phyloP scores from a whole-genome alignment of 768 basidiomycete species.

The Mycena belliarum region DNA sequence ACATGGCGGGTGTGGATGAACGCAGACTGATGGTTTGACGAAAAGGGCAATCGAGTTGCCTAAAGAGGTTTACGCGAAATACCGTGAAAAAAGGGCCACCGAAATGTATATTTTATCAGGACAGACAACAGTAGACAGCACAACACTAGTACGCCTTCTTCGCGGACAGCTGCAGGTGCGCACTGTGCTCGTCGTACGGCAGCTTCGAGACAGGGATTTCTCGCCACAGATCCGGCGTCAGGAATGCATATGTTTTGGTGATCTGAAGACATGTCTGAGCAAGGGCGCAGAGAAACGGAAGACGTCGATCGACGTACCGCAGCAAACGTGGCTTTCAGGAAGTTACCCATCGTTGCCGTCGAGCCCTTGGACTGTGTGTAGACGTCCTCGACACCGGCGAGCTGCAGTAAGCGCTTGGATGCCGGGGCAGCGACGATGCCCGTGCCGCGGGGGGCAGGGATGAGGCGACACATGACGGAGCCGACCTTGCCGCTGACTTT shows the following conservation, averaged over 20 bases:
- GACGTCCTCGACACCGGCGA: slow-evolving; percentile 96
- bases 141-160: slow-evolving; percentile 72
- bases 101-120: not conserved
- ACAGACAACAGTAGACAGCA: slow-evolving; percentile 1
- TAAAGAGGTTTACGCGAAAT: too few relatives aligned
- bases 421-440: slow-evolving; percentile 99
- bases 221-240: slow-evolving; percentile 97
- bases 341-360: slow-evolving; percentile 98
- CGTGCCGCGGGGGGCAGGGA: slow-evolving; percentile 97
- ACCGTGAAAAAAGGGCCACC: too few relatives aligned
- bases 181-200: slow-evolving; percentile 95
- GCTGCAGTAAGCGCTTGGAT: slow-evolving; percentile 92
- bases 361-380: slow-evolving; percentile 99
- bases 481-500: slow-evolving; percentile 99
- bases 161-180: slow-evolving; percentile 82
- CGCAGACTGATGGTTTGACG: too few relatives aligned
- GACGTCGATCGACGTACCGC: slow-evolving; percentile 57
- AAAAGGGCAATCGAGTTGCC: not conserved
- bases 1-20: not conserved
- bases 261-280: slow-evolving; percentile 50
- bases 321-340: slow-evolving; percentile 96
- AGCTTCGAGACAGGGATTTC: slow-evolving; percentile 88
- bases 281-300: not conserved
- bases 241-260: slow-evolving; percentile 97
- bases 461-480: slow-evolving; percentile 98